Conservation (phyloP, 139 green algal genomes). For the Volvox africanus region DNA sequence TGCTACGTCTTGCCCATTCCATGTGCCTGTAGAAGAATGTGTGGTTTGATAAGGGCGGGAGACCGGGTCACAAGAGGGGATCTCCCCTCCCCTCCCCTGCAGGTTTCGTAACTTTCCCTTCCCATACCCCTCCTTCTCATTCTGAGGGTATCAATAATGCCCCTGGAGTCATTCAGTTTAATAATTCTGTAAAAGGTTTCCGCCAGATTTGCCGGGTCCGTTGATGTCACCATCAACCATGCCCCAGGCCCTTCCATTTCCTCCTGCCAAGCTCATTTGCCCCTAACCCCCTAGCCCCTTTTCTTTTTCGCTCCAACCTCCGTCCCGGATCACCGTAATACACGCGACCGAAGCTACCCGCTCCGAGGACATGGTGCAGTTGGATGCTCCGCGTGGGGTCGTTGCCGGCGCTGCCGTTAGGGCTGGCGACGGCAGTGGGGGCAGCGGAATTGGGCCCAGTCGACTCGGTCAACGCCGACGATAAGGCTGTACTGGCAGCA, state of each 20-base stretch:
- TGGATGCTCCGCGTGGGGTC: conserved; percentile 24
- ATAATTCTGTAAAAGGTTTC: too few relatives aligned
- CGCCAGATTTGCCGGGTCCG: too few relatives aligned
- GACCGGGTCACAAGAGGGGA: neutral
- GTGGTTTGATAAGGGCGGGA: neutral
- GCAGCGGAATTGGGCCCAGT: neutral
- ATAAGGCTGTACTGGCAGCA: conserved; percentile 31
- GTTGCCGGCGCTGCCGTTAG: neutral
- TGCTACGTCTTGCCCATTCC: conserved; percentile 56
- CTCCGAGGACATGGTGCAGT: conserved; percentile 43
- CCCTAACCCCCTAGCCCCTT: too few relatives aligned
- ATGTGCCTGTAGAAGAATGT: conserved; percentile 38
- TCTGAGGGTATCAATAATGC: too few relatives aligned
- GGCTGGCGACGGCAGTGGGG: neutral
- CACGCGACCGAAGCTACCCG: conserved; percentile 46
- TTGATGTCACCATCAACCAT: too few relatives aligned
- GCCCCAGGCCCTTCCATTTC: too few relatives aligned
- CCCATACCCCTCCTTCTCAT: too few relatives aligned
- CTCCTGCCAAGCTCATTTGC: too few relatives aligned
- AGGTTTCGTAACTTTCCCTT: too few relatives aligned
- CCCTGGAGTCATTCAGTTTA: too few relatives aligned
- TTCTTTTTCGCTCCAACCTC: too few relatives aligned
- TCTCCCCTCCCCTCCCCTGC: too few relatives aligned
- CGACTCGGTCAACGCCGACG: conserved; percentile 26
- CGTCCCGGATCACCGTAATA: conserved; percentile 33